These are phyloP conservation scores for Talaromyces adpressus DNA, from an alignment of 495 filamentous ascomycete species.

Conservation along the genomic window DNA sequence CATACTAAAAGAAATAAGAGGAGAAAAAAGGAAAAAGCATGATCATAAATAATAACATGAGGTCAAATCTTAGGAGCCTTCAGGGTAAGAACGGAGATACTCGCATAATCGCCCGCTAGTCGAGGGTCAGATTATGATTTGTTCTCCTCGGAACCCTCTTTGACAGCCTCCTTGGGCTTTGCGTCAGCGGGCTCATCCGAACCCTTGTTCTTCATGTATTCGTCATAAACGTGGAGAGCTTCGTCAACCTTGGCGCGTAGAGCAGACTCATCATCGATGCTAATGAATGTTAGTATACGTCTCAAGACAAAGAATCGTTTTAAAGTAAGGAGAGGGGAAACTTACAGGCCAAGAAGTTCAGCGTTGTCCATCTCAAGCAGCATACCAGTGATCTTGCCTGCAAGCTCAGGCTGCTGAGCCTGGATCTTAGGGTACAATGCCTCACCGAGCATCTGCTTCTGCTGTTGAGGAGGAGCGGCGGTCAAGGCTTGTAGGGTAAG, in stretches of 20 bases:
- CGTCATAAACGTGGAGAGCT: conserved; percentile 93
- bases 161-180: conserved; percentile 39
- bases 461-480: conserved; percentile 56
- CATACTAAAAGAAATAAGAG: conserved; percentile 13
- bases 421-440: conserved; percentile 97
- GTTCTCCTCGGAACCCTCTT: conserved; percentile 40
- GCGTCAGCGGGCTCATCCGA: conserved; percentile 21
- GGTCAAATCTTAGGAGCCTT: conserved; percentile 19
- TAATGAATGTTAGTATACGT: conserved; percentile 32
- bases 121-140: conserved; percentile 33
- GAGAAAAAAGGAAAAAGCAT: conserved; percentile 20
- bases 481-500: conserved; percentile 38
- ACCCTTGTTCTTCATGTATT: conserved; percentile 82
- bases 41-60: conserved; percentile 16
- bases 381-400: conserved; percentile 99
- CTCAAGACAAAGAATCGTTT: not conserved
- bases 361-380: conserved; percentile 96
- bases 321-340: conserved; percentile 18
- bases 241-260: conserved; percentile 94
- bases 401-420: conserved; percentile 83
- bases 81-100: not conserved
- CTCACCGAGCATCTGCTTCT: conserved; percentile 98
- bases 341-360: conserved; percentile 93
- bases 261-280: conserved; percentile 82
- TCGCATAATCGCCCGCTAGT: conserved; percentile 19